These are phyloP conservation scores for Eucalyptus tenuipes DNA, from an alignment of 345 rosid species.

Conservation along the genomic window DNA sequence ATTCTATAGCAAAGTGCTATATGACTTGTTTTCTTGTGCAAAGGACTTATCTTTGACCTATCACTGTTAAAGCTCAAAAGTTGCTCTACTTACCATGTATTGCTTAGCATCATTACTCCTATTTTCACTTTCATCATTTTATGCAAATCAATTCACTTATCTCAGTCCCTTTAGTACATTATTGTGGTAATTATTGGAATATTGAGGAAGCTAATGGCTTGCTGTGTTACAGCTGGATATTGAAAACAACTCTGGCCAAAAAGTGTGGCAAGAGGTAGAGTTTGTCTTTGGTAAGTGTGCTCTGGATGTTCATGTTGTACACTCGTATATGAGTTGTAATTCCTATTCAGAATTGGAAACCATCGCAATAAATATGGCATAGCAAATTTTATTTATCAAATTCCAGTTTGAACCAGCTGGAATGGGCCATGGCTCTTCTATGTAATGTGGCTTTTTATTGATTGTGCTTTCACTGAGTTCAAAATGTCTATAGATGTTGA, in stretches of 20 bases:
- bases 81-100: neutral
- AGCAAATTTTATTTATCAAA: neutral
- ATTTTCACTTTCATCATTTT: neutral
- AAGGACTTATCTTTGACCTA: neutral
- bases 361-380: neutral
- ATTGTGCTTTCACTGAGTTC: neutral
- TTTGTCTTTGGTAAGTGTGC: constrained; percentile 74
- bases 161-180: neutral
- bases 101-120: neutral
- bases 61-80: neutral
- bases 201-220: neutral
- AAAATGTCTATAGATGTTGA: neutral
- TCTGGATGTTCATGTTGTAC: neutral
- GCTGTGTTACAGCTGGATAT: constrained; percentile 69
- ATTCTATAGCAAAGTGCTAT: neutral
- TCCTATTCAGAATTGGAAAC: neutral
- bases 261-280: constrained; percentile 78
- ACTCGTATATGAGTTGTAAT: neutral
- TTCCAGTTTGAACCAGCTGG: neutral
- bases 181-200: neutral
- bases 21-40: neutral
- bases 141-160: neutral
- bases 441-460: neutral
- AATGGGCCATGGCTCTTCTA: neutral
- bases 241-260: constrained; percentile 72